Conservation (phyloP, 495 filamentous ascomycete species). For the Aspergillus egyptiacus region DNA sequence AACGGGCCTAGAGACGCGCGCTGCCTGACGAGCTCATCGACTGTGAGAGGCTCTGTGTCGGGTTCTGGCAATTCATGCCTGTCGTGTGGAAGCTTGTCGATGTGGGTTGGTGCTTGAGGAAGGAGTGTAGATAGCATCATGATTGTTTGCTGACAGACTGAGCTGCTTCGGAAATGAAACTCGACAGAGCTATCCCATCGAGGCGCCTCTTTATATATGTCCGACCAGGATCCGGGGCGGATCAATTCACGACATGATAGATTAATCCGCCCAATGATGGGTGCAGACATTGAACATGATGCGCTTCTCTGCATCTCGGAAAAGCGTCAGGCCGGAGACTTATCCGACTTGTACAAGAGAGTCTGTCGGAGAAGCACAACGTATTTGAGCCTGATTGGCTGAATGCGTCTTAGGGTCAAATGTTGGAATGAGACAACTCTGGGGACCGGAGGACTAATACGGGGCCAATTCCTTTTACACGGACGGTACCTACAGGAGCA, state of each 20-base stretch:
- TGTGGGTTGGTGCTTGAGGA: slow-evolving; percentile 10
- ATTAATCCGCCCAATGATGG: background rate
- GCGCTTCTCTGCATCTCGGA: slow-evolving; percentile 1
- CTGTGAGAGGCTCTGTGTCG: slow-evolving; percentile 13
- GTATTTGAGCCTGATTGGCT: too few relatives aligned
- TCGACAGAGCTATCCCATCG: background rate
- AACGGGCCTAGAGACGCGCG: slow-evolving; percentile 21
- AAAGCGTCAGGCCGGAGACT: slow-evolving; percentile 7
- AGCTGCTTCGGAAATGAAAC: background rate
- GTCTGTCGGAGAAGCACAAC: too few relatives aligned
- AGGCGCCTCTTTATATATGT: background rate
- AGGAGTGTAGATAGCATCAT: slow-evolving; percentile 12
- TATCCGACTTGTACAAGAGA: slow-evolving; percentile 13
- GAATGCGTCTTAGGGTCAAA: too few relatives aligned
- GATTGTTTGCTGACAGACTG: background rate
- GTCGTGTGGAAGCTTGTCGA: slow-evolving; percentile 3
- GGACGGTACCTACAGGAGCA: too few relatives aligned
- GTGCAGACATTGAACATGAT: background rate
- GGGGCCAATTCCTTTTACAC: too few relatives aligned
- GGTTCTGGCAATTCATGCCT: background rate
- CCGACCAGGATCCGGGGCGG: background rate
- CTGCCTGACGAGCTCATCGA: slow-evolving; percentile 29
- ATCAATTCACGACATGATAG: background rate
- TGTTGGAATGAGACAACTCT: too few relatives aligned
- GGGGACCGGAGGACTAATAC: too few relatives aligned